phyloP scores from a whole-genome alignment of 352 stramenopile genomes.

The Stramenopiles sp. region DNA sequence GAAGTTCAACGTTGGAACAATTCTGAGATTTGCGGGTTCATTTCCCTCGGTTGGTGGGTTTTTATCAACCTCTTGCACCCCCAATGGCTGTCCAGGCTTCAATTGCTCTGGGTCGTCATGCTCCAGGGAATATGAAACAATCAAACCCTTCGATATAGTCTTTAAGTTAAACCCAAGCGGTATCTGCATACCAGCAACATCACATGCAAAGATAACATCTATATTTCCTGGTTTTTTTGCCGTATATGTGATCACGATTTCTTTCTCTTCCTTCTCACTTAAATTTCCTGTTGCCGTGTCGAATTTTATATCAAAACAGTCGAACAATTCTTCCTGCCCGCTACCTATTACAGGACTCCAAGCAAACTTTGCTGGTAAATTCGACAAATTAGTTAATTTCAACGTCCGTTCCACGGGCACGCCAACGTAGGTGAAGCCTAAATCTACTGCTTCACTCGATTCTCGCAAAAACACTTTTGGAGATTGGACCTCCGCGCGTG shows the following conservation, averaged over 20 bases:
- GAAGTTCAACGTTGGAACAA: slow-evolving; percentile 22
- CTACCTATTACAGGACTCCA: slow-evolving; percentile 17
- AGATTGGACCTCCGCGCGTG: slow-evolving; percentile 24
- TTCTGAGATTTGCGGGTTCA: slow-evolving; percentile 14
- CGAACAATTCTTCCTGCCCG: too few species aligned
- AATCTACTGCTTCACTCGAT: slow-evolving; percentile 13
- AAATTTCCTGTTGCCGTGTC: slow-evolving; percentile 14
- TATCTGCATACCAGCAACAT: slow-evolving; percentile 23
- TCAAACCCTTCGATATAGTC: slow-evolving; percentile 19
- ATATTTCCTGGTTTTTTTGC: slow-evolving; percentile 18
- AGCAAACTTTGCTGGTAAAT: slow-evolving; percentile 23
- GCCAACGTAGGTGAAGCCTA: slow-evolving; percentile 24
- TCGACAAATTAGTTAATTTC: slow-evolving; percentile 26
- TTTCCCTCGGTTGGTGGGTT: slow-evolving; percentile 21
- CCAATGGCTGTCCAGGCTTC: slow-evolving; percentile 15
- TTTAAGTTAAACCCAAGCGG: slow-evolving; percentile 23
- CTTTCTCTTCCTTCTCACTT: slow-evolving; percentile 19
- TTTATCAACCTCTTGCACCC: too few species aligned
- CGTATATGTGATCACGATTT: slow-evolving; percentile 21
- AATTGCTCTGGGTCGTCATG: slow-evolving; percentile 9
- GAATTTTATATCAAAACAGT: slow-evolving; percentile 24
- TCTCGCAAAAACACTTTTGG: slow-evolving; percentile 24
- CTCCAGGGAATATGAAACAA: slow-evolving; percentile 19
- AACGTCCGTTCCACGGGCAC: slow-evolving; percentile 21
- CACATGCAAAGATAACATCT: slow-evolving; percentile 26